Conservation (phyloP, 2,329 filamentous ascomycete genomes). For the Decorospora gaudefroyi region DNA sequence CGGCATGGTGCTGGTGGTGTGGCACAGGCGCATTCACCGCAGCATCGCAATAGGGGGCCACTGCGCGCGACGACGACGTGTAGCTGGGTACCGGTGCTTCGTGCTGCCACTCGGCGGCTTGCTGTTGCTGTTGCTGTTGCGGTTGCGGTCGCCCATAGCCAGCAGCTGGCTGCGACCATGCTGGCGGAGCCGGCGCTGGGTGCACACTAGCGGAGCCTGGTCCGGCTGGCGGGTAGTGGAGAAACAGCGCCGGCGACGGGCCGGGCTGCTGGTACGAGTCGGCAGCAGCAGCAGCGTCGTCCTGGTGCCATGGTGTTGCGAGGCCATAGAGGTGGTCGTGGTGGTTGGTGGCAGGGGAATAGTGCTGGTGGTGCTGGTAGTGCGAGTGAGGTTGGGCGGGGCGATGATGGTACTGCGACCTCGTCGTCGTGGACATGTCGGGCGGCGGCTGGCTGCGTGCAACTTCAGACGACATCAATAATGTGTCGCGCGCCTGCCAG, state of each 20-base stretch:
- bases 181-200: slow-evolving; percentile 18
- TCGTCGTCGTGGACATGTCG: slow-evolving; percentile 39
- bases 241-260: slow-evolving; percentile 28
- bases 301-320: slow-evolving; percentile 32
- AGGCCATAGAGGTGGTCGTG: slow-evolving; percentile 35
- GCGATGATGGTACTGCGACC: slow-evolving; percentile 39
- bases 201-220: slow-evolving; percentile 32
- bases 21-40: slow-evolving; percentile 18
- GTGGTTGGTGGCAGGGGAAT: slow-evolving; percentile 20
- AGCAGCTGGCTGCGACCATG: slow-evolving; percentile 32
- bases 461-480: slow-evolving; percentile 25
- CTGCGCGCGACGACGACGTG: slow-evolving; percentile 22
- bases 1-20: slow-evolving; percentile 12
- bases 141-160: slow-evolving; percentile 22
- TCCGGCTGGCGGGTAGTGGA: slow-evolving; percentile 34
- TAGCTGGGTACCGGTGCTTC: slow-evolving; percentile 17
- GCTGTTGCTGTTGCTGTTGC: slow-evolving; percentile 25
- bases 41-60: slow-evolving; percentile 25
- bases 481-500: slow-evolving; percentile 20
- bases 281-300: slow-evolving; percentile 1
- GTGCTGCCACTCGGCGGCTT: slow-evolving; percentile 22
- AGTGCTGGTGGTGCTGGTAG: slow-evolving; percentile 34
- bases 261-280: slow-evolving; percentile 30
- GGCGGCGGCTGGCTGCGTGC: slow-evolving; percentile 33
- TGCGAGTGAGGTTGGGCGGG: slow-evolving; percentile 34